A percentile compares a stretch with the other conserved stretches of the same genome.
Conservation (phyloP, 441 rosid genomes). For the Melianthus villosus region DNA sequence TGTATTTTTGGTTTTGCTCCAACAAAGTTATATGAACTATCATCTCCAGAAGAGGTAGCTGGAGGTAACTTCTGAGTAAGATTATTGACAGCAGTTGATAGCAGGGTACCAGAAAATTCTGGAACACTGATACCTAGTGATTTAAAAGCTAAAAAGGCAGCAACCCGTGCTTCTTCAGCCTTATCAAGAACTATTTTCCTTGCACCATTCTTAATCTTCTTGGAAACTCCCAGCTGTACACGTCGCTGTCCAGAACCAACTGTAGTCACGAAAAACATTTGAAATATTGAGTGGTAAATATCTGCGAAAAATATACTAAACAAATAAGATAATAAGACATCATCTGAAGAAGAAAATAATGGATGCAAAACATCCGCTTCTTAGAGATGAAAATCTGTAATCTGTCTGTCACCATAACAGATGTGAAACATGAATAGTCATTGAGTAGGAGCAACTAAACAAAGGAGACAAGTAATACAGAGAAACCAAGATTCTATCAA, state of each 20-base stretch:
- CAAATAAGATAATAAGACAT: too few species aligned
- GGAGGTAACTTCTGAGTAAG: slow-evolving; percentile 17
- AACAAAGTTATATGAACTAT: slow-evolving; percentile 12
- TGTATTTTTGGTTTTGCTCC: slow-evolving; percentile 18
- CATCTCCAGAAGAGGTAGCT: slow-evolving; percentile 18
- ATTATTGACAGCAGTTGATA: slow-evolving; percentile 21
- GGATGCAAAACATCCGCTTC: too few species aligned
- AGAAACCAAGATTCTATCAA: not conserved
- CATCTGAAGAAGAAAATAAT: too few species aligned
- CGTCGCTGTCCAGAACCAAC: slow-evolving; percentile 64
- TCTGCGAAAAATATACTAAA: too few species aligned
- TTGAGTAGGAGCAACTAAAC: too few species aligned
- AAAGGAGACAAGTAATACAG: not conserved
- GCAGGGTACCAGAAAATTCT: slow-evolving; percentile 39
- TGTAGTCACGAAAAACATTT: slow-evolving; percentile 15
- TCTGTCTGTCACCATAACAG: too few species aligned
- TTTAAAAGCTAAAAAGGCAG: slow-evolving; percentile 83
- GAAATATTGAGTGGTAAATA: too few species aligned
- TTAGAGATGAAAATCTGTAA: too few species aligned
- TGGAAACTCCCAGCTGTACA: slow-evolving; percentile 68
- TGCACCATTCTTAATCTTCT: slow-evolving; percentile 90
- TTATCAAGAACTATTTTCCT: slow-evolving; percentile 91
- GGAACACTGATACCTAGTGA: slow-evolving; percentile 70
- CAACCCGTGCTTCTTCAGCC: slow-evolving; percentile 91
- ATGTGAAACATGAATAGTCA: too few species aligned